Percentiles rank a stretch among this genome's conserved stretches.
These are phyloP conservation scores for Nakazawaea peltata DNA, from an alignment of 805 yeast genomes.

Conservation along the genomic window DNA sequence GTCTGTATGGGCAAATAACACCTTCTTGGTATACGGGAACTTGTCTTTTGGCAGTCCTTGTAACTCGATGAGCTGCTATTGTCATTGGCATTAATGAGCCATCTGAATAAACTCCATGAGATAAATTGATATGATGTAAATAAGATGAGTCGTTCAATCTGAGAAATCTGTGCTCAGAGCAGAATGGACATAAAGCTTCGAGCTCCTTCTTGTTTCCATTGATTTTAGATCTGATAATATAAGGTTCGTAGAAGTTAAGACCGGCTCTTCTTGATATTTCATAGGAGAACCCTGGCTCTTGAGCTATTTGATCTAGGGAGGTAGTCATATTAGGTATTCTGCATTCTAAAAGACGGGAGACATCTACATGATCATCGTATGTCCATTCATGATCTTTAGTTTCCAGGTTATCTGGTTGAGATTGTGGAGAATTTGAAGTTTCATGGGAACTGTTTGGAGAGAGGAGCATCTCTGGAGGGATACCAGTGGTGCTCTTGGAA, in stretches of 20 bases:
- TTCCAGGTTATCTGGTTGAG: no score
- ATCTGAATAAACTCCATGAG: slow-evolving; percentile 23
- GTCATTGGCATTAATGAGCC: slow-evolving; percentile 20
- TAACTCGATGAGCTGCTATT: background rate
- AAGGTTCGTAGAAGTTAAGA: background rate
- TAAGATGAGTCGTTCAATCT: slow-evolving; percentile 22
- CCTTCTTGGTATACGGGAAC: slow-evolving; percentile 1
- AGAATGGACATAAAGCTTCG: slow-evolving; percentile 9
- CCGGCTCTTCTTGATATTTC: background rate
- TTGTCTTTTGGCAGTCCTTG: slow-evolving; percentile 1
- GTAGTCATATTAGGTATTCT: no score
- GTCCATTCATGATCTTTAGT: no score
- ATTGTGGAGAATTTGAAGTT: no score
- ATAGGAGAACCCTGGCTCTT: background rate
- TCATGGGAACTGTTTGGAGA: no score
- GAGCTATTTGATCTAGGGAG: no score
- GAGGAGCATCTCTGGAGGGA: no score
- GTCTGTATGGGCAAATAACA: slow-evolving; percentile 5
- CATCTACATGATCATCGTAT: no score
- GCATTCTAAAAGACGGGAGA: no score
- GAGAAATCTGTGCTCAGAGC: slow-evolving; percentile 12
- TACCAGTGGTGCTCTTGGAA: no score
- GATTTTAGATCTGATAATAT: background rate
- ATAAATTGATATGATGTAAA: slow-evolving; percentile 22
- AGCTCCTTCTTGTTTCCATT: background rate